Conservation (phyloP, 495 filamentous ascomycete genomes). For the Aspergillus nidulans region DNA sequence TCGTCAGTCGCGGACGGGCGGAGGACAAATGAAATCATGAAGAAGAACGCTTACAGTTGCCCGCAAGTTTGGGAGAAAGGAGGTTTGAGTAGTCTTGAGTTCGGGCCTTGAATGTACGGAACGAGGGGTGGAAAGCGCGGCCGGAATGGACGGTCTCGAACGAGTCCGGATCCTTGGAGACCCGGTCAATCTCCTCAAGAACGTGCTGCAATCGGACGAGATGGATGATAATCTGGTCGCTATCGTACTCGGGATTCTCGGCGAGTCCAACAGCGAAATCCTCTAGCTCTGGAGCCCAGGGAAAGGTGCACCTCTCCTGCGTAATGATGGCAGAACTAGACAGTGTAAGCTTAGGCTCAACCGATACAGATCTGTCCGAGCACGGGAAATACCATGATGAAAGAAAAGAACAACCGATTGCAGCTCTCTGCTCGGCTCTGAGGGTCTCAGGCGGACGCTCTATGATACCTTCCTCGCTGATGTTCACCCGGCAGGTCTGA, state of each 20-base stretch:
- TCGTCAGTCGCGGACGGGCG: background rate
- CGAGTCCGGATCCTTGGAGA: background rate
- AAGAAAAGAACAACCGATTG: conserved; percentile 21
- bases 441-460: background rate
- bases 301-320: conserved; percentile 17
- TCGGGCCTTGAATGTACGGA: background rate
- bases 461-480: background rate
- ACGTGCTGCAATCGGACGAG: conserved; percentile 20
- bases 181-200: conserved; percentile 14
- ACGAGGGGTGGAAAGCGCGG: background rate
- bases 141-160: no score
- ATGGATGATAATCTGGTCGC: conserved; percentile 15
- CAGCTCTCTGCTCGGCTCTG: conserved; percentile 19
- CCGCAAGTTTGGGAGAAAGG: background rate
- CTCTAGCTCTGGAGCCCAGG: conserved; percentile 16
- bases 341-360: background rate
- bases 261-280: conserved; percentile 9
- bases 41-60: background rate
- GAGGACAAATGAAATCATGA: no score
- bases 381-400: conserved; percentile 15
- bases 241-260: conserved; percentile 7
- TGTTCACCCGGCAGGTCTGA: background rate
- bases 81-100: background rate
- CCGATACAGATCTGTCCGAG: background rate
- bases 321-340: conserved; percentile 12